Evolutionary conservation across 768 basidiomycete species (phyloP).

Genomic region (Mycena sanguinolenta): DNA sequence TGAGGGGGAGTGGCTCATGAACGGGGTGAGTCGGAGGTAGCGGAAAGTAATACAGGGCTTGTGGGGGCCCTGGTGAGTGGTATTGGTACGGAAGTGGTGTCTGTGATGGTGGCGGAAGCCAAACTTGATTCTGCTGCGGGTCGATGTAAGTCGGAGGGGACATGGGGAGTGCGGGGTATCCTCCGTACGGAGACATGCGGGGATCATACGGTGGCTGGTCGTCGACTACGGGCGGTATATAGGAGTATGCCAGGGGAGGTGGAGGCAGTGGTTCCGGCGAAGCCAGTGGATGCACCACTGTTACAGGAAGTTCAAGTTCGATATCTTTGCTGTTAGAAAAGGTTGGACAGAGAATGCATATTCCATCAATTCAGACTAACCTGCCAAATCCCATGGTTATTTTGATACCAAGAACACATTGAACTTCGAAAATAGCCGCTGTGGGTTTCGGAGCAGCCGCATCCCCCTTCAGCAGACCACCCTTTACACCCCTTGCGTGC

Average conservation of each 20-base stretch:
- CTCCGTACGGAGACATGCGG: constrained; percentile 45
- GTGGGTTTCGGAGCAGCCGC: constrained; percentile 54
- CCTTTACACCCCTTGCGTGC: constrained; percentile 72
- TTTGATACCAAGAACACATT: constrained; percentile 71
- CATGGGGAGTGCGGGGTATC: constrained; percentile 40
- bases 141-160: constrained; percentile 58
- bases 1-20: constrained; percentile 35
- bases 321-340: constrained; percentile 74
- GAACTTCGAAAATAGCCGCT: constrained; percentile 77
- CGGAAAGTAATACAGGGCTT: constrained; percentile 53
- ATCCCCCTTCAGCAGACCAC: constrained; percentile 71
- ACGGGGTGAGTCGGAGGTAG: constrained; percentile 41
- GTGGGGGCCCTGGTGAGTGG: constrained; percentile 43
- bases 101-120: constrained; percentile 59
- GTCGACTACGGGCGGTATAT: constrained; percentile 30
- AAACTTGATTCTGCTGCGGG: constrained; percentile 58
- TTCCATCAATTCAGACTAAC: constrained; percentile 52
- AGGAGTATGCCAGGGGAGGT: constrained; percentile 37
- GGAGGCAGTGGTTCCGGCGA: constrained; percentile 56
- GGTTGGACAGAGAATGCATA: constrained; percentile 15
- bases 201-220: constrained; percentile 37
- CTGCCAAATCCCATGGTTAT: constrained; percentile 80
- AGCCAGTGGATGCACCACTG: constrained; percentile 74
- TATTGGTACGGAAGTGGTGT: constrained; percentile 49
- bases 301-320: constrained; percentile 71